Percentiles rank a stretch among this genome's conserved stretches.
Conservation (phyloP, 768 basidiomycete species). For the Sporobolomyces phaffii region DNA sequence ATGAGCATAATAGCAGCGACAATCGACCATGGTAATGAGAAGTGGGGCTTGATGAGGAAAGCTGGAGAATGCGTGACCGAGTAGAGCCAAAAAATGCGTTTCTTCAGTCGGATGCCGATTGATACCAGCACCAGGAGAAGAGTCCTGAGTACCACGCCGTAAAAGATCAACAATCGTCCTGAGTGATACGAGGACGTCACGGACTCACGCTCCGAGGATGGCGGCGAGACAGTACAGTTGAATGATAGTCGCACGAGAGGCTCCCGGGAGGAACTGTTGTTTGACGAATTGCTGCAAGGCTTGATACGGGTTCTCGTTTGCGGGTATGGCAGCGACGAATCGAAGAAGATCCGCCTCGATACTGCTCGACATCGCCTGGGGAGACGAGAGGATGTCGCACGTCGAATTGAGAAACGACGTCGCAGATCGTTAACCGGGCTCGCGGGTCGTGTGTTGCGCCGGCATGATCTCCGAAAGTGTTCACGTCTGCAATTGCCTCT, state of each 20-base stretch:
- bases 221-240: not conserved
- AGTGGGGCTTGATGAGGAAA: slow-evolving; percentile 4
- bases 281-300: not conserved
- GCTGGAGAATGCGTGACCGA: not conserved
- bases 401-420: not conserved
- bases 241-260: not conserved
- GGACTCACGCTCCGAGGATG: slow-evolving; percentile 3
- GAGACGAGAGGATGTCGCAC: too few relatives aligned
- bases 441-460: too few relatives aligned
- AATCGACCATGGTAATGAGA: not conserved
- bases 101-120: not conserved
- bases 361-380: not conserved
- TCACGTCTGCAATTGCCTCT: not conserved
- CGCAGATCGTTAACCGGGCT: too few relatives aligned
- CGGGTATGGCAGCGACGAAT: not conserved
- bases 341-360: not conserved
- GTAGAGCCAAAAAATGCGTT: slow-evolving; percentile 4
- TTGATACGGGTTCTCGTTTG: not conserved
- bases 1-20: slow-evolving; percentile 1
- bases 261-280: not conserved
- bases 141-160: not conserved
- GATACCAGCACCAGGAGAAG: slow-evolving; percentile 1
- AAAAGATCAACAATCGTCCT: too few relatives aligned
- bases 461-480: not conserved
- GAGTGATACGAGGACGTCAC: too few relatives aligned